Evolutionary conservation across 495 filamentous ascomycete genomes (phyloP).

Genomic region (Penicillium bovifimosum): DNA sequence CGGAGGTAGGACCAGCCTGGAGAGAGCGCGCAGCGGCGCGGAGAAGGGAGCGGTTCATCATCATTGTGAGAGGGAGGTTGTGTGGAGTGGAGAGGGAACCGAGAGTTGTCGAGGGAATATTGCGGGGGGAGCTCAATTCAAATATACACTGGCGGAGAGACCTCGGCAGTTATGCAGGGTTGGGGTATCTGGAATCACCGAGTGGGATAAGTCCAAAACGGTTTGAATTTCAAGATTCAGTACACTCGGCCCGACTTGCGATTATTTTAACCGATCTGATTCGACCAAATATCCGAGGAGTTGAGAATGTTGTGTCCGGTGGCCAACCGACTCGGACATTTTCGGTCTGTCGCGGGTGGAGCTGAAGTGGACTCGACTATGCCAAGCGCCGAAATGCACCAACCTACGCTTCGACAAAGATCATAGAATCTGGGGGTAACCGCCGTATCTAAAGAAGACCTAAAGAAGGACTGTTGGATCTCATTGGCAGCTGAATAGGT

Average conservation of each 20-base stretch:
- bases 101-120: slow-evolving; percentile 4
- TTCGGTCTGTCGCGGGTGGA: slow-evolving; percentile 9
- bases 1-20: slow-evolving; percentile 16
- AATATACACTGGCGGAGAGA: slow-evolving; percentile 24
- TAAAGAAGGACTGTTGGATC: too few relatives aligned
- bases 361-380: not conserved
- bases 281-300: slow-evolving; percentile 13
- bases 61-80: slow-evolving; percentile 1
- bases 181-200: slow-evolving; percentile 9
- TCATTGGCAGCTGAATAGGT: too few relatives aligned
- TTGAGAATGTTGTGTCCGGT: not conserved
- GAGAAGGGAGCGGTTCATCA: slow-evolving; percentile 37
- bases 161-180: slow-evolving; percentile 22
- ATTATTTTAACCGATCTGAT: slow-evolving; percentile 1
- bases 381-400: slow-evolving; percentile 2
- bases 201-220: not conserved
- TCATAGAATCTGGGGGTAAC: too few relatives aligned
- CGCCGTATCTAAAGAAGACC: too few relatives aligned
- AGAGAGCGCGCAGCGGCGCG: slow-evolving; percentile 34
- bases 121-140: slow-evolving; percentile 27
- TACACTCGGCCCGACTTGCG: not conserved
- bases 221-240: not conserved
- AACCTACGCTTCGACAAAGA: not conserved
- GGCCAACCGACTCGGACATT: slow-evolving; percentile 16
- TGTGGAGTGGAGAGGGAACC: slow-evolving; percentile 1